Evolutionary conservation across 202 grass and related monocot species (phyloP).

Genomic region (Cymbopogon flexuosus): DNA sequence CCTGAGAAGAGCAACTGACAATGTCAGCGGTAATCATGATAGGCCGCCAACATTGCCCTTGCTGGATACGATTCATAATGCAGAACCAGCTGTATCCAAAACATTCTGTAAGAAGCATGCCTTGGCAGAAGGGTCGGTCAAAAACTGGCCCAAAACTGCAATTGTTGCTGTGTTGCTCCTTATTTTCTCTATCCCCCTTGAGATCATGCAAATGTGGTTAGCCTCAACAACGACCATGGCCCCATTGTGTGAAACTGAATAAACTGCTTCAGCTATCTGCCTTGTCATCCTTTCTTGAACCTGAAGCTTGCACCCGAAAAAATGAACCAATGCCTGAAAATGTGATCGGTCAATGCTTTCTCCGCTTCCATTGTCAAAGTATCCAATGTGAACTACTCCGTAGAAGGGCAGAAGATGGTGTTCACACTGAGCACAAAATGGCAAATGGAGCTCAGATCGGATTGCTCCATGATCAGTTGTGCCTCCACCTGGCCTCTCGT

Average conservation of each 20-base stretch:
- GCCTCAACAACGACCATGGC: constrained; percentile 88
- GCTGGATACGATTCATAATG: constrained; percentile 9
- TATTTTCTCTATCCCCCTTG: constrained; percentile 88
- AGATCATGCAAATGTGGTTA: constrained; percentile 89
- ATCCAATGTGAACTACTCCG: constrained; percentile 75
- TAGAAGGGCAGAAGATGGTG: constrained; percentile 94
- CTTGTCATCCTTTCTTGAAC: constrained; percentile 98
- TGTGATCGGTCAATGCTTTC: constrained; percentile 42
- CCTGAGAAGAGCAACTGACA: neutral
- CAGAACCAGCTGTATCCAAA: constrained; percentile 36
- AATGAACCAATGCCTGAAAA: constrained; percentile 70
- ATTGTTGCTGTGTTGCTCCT: constrained; percentile 85
- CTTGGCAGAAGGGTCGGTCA: constrained; percentile 51
- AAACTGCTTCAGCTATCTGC: constrained; percentile 86
- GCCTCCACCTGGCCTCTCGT: constrained; percentile 28
- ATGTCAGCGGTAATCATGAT: neutral
- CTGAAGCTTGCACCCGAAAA: constrained; percentile 87
- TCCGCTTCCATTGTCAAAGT: constrained; percentile 37
- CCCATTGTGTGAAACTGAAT: constrained; percentile 45
- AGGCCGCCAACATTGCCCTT: neutral
- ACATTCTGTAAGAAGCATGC: constrained; percentile 53
- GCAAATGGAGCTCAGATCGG: constrained; percentile 53
- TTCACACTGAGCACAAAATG: constrained; percentile 88
- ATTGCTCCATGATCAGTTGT: constrained; percentile 39
- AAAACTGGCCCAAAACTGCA: constrained; percentile 79